These are phyloP conservation scores for Calvatia gigantea DNA, from an alignment of 768 basidiomycete genomes.

Conservation along the genomic window DNA sequence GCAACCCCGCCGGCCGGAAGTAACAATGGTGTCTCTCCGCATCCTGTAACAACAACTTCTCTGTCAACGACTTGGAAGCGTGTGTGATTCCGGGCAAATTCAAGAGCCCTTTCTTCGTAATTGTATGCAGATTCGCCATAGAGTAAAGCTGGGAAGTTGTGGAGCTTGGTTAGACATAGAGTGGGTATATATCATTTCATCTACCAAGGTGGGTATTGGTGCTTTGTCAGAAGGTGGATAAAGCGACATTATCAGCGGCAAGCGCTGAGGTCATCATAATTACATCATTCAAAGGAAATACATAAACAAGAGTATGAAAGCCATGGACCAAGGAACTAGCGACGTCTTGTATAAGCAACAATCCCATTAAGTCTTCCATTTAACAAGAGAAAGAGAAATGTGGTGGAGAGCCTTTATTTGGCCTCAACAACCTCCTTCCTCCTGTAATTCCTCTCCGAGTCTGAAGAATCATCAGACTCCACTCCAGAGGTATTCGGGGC, in stretches of 20 bases:
- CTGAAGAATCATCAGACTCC: not conserved
- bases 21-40: constrained; percentile 49
- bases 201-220: too few relatives aligned
- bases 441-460: not conserved
- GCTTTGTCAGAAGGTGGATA: not conserved
- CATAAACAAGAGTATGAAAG: not conserved
- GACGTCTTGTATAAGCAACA: too few relatives aligned
- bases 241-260: not conserved
- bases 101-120: constrained; percentile 32
- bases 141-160: not conserved
- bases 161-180: not conserved
- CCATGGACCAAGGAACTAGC: too few relatives aligned
- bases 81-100: constrained; percentile 44
- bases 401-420: not conserved
- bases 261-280: not conserved
- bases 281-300: not conserved
- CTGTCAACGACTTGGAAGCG: constrained; percentile 36
- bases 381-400: not conserved
- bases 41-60: constrained; percentile 46
- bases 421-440: not conserved
- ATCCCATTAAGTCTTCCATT: too few relatives aligned
- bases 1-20: constrained; percentile 36
- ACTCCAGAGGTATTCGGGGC: not conserved
- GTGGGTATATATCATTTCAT: too few relatives aligned
- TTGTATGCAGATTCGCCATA: not conserved